Evolutionary conservation across 192 early-diverging fungal species (phyloP).

Genomic region (Cetraspora pellucida): DNA sequence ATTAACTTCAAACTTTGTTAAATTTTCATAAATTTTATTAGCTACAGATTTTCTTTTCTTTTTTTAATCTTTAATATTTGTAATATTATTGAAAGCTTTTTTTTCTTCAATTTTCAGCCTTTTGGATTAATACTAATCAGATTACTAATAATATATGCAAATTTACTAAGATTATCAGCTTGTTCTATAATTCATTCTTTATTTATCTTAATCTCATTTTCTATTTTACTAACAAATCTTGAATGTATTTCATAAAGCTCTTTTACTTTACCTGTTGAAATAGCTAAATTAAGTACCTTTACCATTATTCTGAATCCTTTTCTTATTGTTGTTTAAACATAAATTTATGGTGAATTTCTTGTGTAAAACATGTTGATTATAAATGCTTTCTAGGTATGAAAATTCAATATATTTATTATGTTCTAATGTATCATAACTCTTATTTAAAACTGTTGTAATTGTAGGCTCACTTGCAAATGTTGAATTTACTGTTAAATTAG

Average conservation of each 20-base stretch:
- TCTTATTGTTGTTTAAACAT: neutral
- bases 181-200: neutral
- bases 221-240: neutral
- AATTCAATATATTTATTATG: neutral
- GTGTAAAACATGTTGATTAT: neutral
- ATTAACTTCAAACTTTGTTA: too few species aligned
- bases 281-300: slow-evolving; percentile 2
- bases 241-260: slow-evolving; percentile 2
- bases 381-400: neutral
- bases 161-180: neutral
- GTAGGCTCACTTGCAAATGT: neutral
- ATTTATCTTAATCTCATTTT: neutral
- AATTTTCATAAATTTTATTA: neutral
- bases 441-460: neutral
- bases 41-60: neutral
- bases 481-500: neutral
- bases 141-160: neutral
- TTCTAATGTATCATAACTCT: neutral
- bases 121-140: neutral
- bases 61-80: neutral
- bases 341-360: neutral
- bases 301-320: slow-evolving; percentile 1
- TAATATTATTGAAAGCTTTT: neutral
- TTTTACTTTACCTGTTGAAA: neutral
- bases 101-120: neutral